These are phyloP conservation scores for Colletotrichum phormii DNA, from an alignment of 2,329 filamentous ascomycete species.

Conservation along the genomic window DNA sequence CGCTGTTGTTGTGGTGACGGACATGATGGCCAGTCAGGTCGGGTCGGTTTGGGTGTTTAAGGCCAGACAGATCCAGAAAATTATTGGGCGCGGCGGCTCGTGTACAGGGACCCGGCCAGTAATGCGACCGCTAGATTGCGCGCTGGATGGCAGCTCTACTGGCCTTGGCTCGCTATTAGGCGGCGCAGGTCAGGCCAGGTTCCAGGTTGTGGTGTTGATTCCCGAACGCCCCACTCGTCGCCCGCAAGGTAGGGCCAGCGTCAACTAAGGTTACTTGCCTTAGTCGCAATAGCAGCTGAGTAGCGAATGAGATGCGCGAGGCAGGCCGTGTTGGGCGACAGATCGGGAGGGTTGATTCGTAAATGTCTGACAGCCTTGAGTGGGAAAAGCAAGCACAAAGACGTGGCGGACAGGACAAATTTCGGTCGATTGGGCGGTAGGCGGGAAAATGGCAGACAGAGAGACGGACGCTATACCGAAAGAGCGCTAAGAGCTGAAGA, in stretches of 20 bases:
- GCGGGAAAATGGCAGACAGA: neutral
- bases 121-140: slow-evolving; percentile 19
- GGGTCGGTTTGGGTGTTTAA: slow-evolving; percentile 12
- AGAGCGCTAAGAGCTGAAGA: slow-evolving; percentile 7
- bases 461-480: slow-evolving; percentile 15
- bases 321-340: slow-evolving; percentile 3
- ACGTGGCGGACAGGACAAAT: slow-evolving; percentile 6
- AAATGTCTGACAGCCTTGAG: neutral
- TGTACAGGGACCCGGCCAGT: slow-evolving; percentile 22
- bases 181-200: slow-evolving; percentile 31
- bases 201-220: slow-evolving; percentile 28
- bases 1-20: slow-evolving; percentile 38
- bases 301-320: slow-evolving; percentile 24
- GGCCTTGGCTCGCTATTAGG: slow-evolving; percentile 17
- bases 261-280: slow-evolving; percentile 19
- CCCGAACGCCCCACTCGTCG: slow-evolving; percentile 26
- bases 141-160: slow-evolving; percentile 24
- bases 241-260: slow-evolving; percentile 16
- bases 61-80: slow-evolving; percentile 2
- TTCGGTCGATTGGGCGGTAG: slow-evolving; percentile 19
- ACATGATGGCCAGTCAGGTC: slow-evolving; percentile 28
- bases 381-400: slow-evolving; percentile 13
- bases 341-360: neutral
- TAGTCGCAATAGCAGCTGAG: slow-evolving; percentile 11
- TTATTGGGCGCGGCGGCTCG: slow-evolving; percentile 26